A percentile compares a stretch with the other conserved stretches of the same genome.
Evolutionary conservation across 768 basidiomycete species (phyloP).

Genomic region (Boletus huronensis): DNA sequence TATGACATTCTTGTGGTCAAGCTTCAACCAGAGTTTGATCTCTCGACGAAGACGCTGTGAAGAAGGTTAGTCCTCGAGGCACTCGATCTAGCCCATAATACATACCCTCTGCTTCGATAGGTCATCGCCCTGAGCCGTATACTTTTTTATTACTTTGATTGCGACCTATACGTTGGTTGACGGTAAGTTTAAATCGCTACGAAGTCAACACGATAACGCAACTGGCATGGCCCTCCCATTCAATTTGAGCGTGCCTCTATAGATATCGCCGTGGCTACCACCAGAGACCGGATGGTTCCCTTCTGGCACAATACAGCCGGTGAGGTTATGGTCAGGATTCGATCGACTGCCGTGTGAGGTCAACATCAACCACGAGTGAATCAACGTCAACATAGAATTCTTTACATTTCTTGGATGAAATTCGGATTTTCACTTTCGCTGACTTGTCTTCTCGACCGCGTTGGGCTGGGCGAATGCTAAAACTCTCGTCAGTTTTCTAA

Average conservation of each 20-base stretch:
- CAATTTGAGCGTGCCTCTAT: constrained; percentile 14
- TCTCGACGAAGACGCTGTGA: constrained; percentile 27
- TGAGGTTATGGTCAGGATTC: constrained; percentile 12
- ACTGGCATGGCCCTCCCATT: constrained; percentile 11
- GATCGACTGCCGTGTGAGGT: constrained; percentile 11
- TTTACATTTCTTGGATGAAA: constrained; percentile 14
- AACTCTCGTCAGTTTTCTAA: neutral
- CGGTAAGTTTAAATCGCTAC: neutral
- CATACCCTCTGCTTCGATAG: constrained; percentile 16
- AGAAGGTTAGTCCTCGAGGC: neutral
- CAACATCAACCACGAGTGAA: neutral
- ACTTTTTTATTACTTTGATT: constrained; percentile 25
- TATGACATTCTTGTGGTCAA: constrained; percentile 30
- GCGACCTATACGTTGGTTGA: constrained; percentile 14
- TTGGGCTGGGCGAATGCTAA: constrained; percentile 8
- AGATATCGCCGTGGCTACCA: constrained; percentile 22
- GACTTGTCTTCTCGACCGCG: neutral
- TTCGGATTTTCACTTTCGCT: constrained; percentile 1
- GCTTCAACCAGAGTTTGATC: constrained; percentile 28
- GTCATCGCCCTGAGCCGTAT: constrained; percentile 13
- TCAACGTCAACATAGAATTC: neutral
- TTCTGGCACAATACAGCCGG: constrained; percentile 8
- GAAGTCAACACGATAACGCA: neutral
- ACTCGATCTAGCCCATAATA: neutral
- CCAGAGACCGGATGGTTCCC: constrained; percentile 13